Evolutionary conservation across 2,329 filamentous ascomycete genomes (phyloP).

Genomic region (Aspergillus pseudotamarii): DNA sequence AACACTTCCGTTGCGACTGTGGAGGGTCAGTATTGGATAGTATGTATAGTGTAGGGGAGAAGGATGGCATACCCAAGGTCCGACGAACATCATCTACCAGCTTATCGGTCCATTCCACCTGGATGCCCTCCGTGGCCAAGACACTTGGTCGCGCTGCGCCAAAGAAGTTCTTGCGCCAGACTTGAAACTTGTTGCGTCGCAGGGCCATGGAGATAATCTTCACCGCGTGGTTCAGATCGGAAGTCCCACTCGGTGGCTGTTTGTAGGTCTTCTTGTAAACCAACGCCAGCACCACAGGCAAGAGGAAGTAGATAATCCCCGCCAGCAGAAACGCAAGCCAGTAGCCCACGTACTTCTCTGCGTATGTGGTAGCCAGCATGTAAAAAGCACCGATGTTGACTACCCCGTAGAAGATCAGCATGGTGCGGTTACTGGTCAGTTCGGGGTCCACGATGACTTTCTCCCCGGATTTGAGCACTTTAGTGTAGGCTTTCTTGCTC

Average conservation of each 20-base stretch:
- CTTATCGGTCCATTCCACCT: conserved; percentile 37
- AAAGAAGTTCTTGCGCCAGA: conserved; percentile 38
- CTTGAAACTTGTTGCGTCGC: conserved; percentile 33
- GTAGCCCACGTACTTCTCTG: conserved; percentile 46
- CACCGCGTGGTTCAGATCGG: conserved; percentile 32
- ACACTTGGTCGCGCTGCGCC: conserved; percentile 39
- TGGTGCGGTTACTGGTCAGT: conserved; percentile 42
- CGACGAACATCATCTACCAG: conserved; percentile 40
- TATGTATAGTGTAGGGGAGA: neutral
- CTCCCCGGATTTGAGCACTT: conserved; percentile 48
- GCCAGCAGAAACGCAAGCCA: conserved; percentile 40
- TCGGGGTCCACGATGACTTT: conserved; percentile 53
- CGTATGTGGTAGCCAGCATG: conserved; percentile 43
- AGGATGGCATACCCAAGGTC: conserved; percentile 20
- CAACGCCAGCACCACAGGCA: conserved; percentile 36
- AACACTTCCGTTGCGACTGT: conserved; percentile 39
- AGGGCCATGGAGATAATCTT: conserved; percentile 38
- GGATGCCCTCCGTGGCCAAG: conserved; percentile 31
- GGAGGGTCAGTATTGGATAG: too few relatives aligned
- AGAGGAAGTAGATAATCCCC: conserved; percentile 38
- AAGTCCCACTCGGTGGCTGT: conserved; percentile 33
- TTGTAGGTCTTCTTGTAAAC: conserved; percentile 40
- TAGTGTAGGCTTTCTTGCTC: conserved; percentile 41
- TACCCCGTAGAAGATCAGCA: conserved; percentile 40
- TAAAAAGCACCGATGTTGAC: conserved; percentile 39